phyloP scores from a whole-genome alignment of 768 basidiomycete species.

The Rhodotorula graminis region DNA sequence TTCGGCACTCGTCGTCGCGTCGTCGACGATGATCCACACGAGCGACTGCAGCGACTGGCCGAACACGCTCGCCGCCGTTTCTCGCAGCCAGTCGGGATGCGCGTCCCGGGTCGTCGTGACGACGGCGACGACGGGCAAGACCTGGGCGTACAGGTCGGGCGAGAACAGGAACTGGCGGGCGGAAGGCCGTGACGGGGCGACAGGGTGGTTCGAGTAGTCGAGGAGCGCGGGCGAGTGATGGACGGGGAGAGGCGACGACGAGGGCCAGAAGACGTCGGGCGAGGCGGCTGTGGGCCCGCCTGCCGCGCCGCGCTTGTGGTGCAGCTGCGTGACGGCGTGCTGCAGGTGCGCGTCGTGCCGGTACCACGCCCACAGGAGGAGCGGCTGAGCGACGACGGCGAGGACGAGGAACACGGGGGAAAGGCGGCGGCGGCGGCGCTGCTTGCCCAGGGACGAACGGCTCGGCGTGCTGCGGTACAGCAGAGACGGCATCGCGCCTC shows the following conservation, averaged over 20 bases:
- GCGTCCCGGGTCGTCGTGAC: conserved; percentile 25
- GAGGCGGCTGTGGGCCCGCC: no score
- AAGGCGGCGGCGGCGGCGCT: no score
- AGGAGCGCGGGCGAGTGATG: not conserved
- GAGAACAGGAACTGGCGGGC: conserved; percentile 13
- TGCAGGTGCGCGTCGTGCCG: no score
- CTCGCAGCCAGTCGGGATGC: conserved; percentile 3
- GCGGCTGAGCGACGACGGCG: no score
- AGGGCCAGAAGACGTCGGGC: not conserved
- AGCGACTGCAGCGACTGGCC: conserved; percentile 30
- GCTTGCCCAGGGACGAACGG: no score
- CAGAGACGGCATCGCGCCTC: no score
- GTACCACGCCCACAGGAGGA: no score
- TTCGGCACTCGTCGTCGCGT: conserved; percentile 19
- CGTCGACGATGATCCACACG: conserved; percentile 38
- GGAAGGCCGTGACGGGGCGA: not conserved
- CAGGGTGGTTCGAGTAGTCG: conserved; percentile 17
- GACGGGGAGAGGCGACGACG: conserved; percentile 2
- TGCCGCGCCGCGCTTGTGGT: no score
- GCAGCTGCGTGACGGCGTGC: no score
- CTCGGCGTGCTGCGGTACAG: no score
- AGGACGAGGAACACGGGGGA: no score
- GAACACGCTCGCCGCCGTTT: conserved; percentile 22
- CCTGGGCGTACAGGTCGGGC: not conserved
- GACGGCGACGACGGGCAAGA: conserved; percentile 7